Percentiles rank a stretch among this genome's conserved stretches.
Conservation (phyloP, 2,329 filamentous ascomycete species). For the Cercospora citrullina region DNA sequence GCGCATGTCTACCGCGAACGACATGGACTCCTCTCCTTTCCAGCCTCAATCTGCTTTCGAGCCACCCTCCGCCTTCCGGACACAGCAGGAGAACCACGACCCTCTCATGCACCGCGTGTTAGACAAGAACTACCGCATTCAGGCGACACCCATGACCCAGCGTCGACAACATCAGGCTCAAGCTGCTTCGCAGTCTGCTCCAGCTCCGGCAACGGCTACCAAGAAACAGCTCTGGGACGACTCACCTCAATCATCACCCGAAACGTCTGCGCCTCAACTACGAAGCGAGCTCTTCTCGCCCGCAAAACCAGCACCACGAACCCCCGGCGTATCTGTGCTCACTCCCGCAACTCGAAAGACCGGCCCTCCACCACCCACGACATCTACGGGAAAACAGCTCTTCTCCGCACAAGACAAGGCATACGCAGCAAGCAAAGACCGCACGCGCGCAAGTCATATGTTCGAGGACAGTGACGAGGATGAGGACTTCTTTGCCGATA, state of each 20-base stretch:
- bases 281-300: constrained; percentile 74
- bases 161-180: constrained; percentile 27
- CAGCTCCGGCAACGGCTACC: constrained; percentile 44
- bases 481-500: constrained; percentile 47
- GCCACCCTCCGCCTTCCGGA: constrained; percentile 36
- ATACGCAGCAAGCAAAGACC: constrained; percentile 29
- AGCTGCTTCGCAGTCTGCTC: constrained; percentile 36
- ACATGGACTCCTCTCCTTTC: constrained; percentile 52
- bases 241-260: constrained; percentile 58
- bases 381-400: constrained; percentile 39
- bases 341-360: constrained; percentile 57
- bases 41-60: constrained; percentile 46
- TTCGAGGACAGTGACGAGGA: constrained; percentile 56
- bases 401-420: constrained; percentile 37
- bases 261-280: constrained; percentile 76
- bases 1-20: constrained; percentile 23
- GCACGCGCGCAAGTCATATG: constrained; percentile 28
- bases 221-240: constrained; percentile 42
- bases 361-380: constrained; percentile 29
- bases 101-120: constrained; percentile 86
- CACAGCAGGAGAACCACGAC: constrained; percentile 56
- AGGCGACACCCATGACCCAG: constrained; percentile 74
- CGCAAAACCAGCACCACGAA: constrained; percentile 55
- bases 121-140: constrained; percentile 92
- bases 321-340: constrained; percentile 79